These are phyloP conservation scores for Paramecium biaurelia DNA, from an alignment of 73 alveolate genomes.

Conservation along the genomic window DNA sequence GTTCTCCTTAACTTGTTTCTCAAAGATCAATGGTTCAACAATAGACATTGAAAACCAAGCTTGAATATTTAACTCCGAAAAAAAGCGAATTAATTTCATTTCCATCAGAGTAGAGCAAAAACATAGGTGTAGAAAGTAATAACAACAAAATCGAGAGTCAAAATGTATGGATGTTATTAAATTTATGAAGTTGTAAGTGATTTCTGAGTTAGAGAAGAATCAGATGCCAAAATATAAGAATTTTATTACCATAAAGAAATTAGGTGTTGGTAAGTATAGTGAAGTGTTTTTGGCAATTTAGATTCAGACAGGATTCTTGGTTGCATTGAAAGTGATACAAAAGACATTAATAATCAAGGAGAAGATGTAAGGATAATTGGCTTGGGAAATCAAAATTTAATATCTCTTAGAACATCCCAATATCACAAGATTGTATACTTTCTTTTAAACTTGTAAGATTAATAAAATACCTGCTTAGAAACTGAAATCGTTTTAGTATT, in stretches of 20 bases:
- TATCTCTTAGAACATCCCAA: conserved; percentile 16
- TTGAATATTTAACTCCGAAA: not conserved
- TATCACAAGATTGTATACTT: not conserved
- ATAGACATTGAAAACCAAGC: not conserved
- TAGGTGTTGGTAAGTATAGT: conserved; percentile 46
- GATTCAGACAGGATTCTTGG: conserved; percentile 7
- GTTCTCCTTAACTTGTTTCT: not conserved
- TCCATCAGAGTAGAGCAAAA: not conserved
- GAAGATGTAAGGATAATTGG: not conserved
- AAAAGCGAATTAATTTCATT: not conserved
- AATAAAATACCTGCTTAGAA: not conserved
- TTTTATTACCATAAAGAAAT: not conserved
- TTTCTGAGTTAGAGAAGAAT: not conserved
- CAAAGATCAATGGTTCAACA: not conserved
- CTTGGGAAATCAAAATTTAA: conserved; percentile 28
- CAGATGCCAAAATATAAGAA: not conserved
- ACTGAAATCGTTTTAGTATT: conserved; percentile 25
- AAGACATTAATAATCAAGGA: not conserved
- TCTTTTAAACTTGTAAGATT: not conserved
- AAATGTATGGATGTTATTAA: not conserved
- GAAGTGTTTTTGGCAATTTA: conserved; percentile 31
- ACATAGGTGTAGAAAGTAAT: not conserved
- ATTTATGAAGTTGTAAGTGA: not conserved
- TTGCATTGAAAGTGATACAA: conserved; percentile 45
- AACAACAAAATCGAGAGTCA: not conserved